Evolutionary conservation across 148 eudicot genomes (phyloP), one percentile per base, ranked within the genome.

Genomic region (Fagopyrum esculentum): DNA sequence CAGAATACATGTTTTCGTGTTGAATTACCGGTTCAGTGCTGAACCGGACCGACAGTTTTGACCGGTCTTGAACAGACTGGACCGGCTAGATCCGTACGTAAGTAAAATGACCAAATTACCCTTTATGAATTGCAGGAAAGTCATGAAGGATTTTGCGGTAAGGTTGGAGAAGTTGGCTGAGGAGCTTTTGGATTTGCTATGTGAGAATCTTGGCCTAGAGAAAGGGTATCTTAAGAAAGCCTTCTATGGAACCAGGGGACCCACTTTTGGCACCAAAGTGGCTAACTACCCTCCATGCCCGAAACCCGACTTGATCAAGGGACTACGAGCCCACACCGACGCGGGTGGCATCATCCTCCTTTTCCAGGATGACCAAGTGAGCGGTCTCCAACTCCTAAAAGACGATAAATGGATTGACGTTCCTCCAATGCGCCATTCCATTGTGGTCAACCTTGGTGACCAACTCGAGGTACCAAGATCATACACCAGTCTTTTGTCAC

Each of bases 211-310:
- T 40, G 95, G 95, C 6, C 84, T 90, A 6, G 95, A 90, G 72
- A 90, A 90, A 84, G 95, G 87, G 19, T 90, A 90, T 69, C 83
- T 90, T 5, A 90, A 86, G 84, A 85, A 85, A 77, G 89, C 80
- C 22, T 90, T 90, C 71, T 61, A 88, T 82, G 95, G 95, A 54
- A 15, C 74, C 35, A 86, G 84, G 1, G 89, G 85, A 1, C 95
- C 95, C 6, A 90, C 83, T 61, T 90, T 86, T 73, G 95, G 92
- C 1, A 88, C 95, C 72, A 90, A 90, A 75, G 95, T 90, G 44
- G 84, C 87, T 79, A 90, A 88, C 82, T 90, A 90, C 80, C 95
- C 95, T 13, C 90, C 95, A 11, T 90, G 95, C 61, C 95, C 95
- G 8, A 82, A 86, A 69, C 92, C 95, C 13, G 92, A 90, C 45